These are phyloP conservation scores for Mycena pura DNA, from an alignment of 768 basidiomycete genomes.

Conservation along the genomic window DNA sequence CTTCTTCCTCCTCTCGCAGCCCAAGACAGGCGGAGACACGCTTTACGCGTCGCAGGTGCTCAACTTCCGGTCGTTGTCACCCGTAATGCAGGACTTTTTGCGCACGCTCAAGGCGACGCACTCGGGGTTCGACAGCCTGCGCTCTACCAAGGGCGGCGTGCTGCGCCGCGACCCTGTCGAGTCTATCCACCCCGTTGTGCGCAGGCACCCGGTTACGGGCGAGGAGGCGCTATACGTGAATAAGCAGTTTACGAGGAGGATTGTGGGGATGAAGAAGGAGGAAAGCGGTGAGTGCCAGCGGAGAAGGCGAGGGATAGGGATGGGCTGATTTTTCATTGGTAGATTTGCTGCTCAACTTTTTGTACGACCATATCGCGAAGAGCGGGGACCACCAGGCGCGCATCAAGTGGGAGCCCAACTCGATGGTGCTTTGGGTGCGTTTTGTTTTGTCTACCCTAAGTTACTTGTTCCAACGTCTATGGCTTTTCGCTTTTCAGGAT, in stretches of 20 bases:
- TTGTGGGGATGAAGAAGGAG: constrained; percentile 86
- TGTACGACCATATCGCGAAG: constrained; percentile 80
- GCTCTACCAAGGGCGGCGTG: constrained; percentile 72
- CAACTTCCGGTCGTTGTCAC: constrained; percentile 74
- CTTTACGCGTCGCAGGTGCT: constrained; percentile 74
- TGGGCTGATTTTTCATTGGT: too few species aligned
- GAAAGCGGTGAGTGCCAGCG: constrained; percentile 66
- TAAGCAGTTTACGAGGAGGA: constrained; percentile 79
- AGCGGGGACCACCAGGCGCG: constrained; percentile 81
- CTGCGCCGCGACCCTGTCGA: constrained; percentile 86
- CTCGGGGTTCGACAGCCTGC: constrained; percentile 78
- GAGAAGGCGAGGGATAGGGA: too few species aligned
- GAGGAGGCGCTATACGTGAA: constrained; percentile 90
- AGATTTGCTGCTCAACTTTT: constrained; percentile 71
- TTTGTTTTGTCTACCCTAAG: neutral
- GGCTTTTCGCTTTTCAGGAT: constrained; percentile 66
- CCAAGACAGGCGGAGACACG: constrained; percentile 74
- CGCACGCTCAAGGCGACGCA: constrained; percentile 82
- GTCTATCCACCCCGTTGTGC: constrained; percentile 78
- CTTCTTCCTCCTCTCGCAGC: constrained; percentile 77
- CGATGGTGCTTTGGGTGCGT: constrained; percentile 53
- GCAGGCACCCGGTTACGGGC: constrained; percentile 87
- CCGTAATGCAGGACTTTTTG: constrained; percentile 77
- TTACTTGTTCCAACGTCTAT: neutral
- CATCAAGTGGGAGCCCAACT: constrained; percentile 76